Percentiles rank a stretch among this genome's conserved stretches.
Conservation (phyloP, 148 eudicot species). For the Camellia granthamiana region DNA sequence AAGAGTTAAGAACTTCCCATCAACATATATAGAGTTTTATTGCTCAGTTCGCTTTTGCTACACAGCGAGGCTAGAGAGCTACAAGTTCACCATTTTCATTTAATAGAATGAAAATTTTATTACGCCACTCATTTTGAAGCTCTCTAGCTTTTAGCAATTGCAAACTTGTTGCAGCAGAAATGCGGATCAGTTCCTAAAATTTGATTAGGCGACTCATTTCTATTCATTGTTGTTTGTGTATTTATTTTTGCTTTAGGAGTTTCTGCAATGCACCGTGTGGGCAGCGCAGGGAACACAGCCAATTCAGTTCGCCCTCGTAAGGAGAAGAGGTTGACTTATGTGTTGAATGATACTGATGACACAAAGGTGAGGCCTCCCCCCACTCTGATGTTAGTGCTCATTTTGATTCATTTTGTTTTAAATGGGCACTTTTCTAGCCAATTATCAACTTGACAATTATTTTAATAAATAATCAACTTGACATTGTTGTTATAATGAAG, state of each 20-base stretch:
- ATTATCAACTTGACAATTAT: not conserved
- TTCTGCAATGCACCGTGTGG: constrained; percentile 89
- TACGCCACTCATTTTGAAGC: too few relatives aligned
- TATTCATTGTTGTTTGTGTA: not conserved
- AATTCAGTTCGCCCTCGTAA: constrained; percentile 81
- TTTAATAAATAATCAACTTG: not conserved
- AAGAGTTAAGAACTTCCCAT: too few relatives aligned
- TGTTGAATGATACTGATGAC: constrained; percentile 77
- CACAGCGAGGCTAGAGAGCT: too few relatives aligned
- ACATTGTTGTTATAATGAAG: not conserved
- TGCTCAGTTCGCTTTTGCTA: too few relatives aligned
- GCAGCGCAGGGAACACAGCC: constrained; percentile 80
- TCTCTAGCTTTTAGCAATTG: not conserved
- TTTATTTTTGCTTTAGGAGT: constrained; percentile 25
- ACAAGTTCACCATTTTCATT: too few relatives aligned
- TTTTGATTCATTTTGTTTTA: constrained; percentile 1
- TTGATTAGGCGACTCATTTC: not conserved
- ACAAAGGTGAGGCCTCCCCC: constrained; percentile 52
- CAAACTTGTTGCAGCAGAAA: not conserved
- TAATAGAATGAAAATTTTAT: too few relatives aligned
- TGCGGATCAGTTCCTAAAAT: not conserved
- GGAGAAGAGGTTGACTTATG: constrained; percentile 90
- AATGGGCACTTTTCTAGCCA: not conserved
- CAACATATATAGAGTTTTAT: too few relatives aligned
- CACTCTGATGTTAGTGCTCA: not conserved